Evolutionary conservation across 495 filamentous ascomycete genomes (phyloP).

Genomic region (Daldinia caldariorum): DNA sequence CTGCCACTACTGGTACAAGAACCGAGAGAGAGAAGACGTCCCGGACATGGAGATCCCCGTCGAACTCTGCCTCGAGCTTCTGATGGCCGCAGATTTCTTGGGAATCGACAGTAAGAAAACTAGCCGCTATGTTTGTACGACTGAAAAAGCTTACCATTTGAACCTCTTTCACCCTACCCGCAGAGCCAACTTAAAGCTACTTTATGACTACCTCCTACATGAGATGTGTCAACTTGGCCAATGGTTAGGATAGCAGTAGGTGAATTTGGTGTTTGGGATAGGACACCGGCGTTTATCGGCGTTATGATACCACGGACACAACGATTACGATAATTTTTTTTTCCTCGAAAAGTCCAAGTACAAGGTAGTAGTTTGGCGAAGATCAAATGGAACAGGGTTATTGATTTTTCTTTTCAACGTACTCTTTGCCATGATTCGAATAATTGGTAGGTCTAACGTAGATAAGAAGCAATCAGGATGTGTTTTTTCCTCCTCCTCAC

Average conservation of each 20-base stretch:
- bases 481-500: neutral
- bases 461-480: neutral
- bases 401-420: neutral
- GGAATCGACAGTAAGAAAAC: slow-evolving; percentile 52
- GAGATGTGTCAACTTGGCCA: neutral
- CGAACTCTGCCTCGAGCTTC: slow-evolving; percentile 79
- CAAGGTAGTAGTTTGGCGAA: neutral
- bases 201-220: too few species aligned
- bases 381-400: neutral
- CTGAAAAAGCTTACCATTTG: slow-evolving; percentile 17
- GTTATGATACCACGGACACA: slow-evolving; percentile 32
- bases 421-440: neutral
- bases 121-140: neutral
- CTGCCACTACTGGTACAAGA: slow-evolving; percentile 87
- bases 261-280: slow-evolving; percentile 4
- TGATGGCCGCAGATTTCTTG: slow-evolving; percentile 83
- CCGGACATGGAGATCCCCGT: slow-evolving; percentile 88
- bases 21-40: slow-evolving; percentile 78
- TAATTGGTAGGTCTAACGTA: slow-evolving; percentile 8
- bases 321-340: slow-evolving; percentile 11
- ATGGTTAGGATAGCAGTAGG: neutral
- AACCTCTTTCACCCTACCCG: neutral
- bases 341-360: slow-evolving; percentile 9
- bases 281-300: slow-evolving; percentile 26
- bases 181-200: slow-evolving; percentile 34